Percentiles rank a stretch among this genome's conserved stretches.
Evolutionary conservation across 2,329 filamentous ascomycete species (phyloP).

Genomic region (Pyrenophora seminiperda): DNA sequence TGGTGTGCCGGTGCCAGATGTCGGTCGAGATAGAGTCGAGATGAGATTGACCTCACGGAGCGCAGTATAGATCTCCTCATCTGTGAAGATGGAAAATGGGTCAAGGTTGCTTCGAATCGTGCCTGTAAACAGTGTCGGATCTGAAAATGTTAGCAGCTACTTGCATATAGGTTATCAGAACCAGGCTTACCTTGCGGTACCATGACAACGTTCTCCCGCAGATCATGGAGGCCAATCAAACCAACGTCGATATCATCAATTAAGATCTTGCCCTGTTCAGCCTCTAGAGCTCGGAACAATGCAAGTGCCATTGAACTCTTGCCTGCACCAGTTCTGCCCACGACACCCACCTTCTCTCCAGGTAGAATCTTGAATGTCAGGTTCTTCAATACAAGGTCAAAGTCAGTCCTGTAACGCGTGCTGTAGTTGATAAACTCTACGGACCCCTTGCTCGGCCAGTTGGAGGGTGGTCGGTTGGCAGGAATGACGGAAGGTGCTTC

Average conservation of each 20-base stretch:
- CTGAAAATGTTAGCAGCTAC: conserved; percentile 47
- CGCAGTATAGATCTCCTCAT: conserved; percentile 86
- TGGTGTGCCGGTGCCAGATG: conserved; percentile 35
- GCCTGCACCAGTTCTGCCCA: conserved; percentile 91
- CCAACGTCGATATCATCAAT: conserved; percentile 93
- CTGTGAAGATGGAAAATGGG: conserved; percentile 85
- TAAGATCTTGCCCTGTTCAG: conserved; percentile 84
- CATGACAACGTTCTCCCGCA: conserved; percentile 93
- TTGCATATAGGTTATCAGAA: background rate
- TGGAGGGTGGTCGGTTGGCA: conserved; percentile 73
- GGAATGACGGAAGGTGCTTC: conserved; percentile 81
- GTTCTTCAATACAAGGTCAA: conserved; percentile 82
- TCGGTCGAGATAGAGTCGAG: conserved; percentile 49
- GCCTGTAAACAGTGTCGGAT: conserved; percentile 91
- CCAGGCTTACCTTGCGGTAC: conserved; percentile 71
- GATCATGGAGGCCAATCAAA: conserved; percentile 85
- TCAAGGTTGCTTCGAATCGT: conserved; percentile 92
- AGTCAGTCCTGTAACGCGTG: conserved; percentile 83
- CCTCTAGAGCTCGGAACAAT: conserved; percentile 90
- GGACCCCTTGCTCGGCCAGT: conserved; percentile 84
- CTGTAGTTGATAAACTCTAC: conserved; percentile 90
- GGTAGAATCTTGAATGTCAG: conserved; percentile 86
- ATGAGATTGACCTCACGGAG: conserved; percentile 90
- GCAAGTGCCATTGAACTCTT: conserved; percentile 95
- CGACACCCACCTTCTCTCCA: conserved; percentile 92